These are phyloP conservation scores for Porodaedalea pini DNA, from an alignment of 1,284 basidiomycete genomes.

Conservation along the genomic window DNA sequence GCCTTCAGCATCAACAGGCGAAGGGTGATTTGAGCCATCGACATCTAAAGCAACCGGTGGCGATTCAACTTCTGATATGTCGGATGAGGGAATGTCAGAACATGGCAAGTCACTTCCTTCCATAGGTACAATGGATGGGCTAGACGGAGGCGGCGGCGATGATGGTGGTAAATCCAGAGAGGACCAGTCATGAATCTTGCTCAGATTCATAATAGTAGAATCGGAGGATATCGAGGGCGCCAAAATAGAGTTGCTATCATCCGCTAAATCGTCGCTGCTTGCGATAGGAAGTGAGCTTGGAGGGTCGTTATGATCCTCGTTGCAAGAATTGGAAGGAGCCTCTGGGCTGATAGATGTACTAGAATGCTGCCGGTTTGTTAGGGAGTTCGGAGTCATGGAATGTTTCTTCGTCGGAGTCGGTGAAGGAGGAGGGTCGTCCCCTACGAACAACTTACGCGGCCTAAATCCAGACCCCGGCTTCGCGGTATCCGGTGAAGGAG, in stretches of 20 bases:
- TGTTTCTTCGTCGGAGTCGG: constrained; percentile 14
- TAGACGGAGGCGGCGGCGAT: constrained; percentile 18
- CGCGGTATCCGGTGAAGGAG: constrained; percentile 13
- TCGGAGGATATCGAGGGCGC: constrained; percentile 10
- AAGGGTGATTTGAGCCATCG: constrained; percentile 2
- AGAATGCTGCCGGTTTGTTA: neutral
- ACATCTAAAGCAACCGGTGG: constrained; percentile 5
- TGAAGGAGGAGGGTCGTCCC: constrained; percentile 13
- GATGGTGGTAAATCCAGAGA: constrained; percentile 19
- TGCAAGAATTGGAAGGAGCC: neutral
- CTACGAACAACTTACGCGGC: constrained; percentile 1
- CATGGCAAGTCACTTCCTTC: constrained; percentile 15
- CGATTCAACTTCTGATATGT: constrained; percentile 10
- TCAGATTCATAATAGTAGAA: constrained; percentile 13
- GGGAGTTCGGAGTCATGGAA: neutral
- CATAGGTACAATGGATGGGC: constrained; percentile 11
- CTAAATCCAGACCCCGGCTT: neutral
- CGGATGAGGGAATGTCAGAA: constrained; percentile 16
- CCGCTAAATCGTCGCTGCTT: constrained; percentile 16
- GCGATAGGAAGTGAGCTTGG: constrained; percentile 18
- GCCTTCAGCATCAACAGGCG: neutral
- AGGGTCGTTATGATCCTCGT: neutral
- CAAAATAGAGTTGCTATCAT: neutral
- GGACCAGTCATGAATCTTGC: constrained; percentile 18
- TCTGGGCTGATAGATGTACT: neutral